Evolutionary conservation across 352 stramenopile species (phyloP), one percentile per base, ranked within the genome.

Genomic region (Globisporangium mamillatum): DNA sequence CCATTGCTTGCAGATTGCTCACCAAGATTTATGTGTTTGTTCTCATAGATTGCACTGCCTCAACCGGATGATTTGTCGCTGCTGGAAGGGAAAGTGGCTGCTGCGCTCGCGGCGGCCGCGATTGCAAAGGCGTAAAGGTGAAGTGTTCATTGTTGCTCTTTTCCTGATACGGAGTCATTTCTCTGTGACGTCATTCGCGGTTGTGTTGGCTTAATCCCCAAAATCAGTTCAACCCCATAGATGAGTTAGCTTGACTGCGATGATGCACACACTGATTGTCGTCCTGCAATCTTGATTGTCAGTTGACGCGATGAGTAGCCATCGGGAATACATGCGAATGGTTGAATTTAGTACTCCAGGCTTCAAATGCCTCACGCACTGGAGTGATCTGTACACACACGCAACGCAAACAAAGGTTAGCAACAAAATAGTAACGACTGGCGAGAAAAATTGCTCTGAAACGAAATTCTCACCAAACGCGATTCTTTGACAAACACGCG

Each of bases 401-500:
- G 54, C 36, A 44, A 44, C 12, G 16, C 36, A 64, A 63, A 29
- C 20, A 61, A n/a, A 61, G 3, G n/a, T 61, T n/a, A 61, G 29
- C 48, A 55, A 3, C 8, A 4, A 10, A 22, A 8, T 55, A 10
- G 8, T 18, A 16, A 18, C 8, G 4, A 3, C 5, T 22, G 16
- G 6, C n/a, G 44, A 50, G 44, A 6, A 22, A 22, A 24, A 53
- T 18, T 64, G 36, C n/a, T 41, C 7, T 20, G 16, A 16, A 29
- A 24, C 59, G 0, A 0, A 14, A 29, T 20, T 14, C 80, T 53
- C 80, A 91, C 84, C 76, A 93, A 34, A 27, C 52, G 58, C 18
- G 77, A 70, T 25, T 90, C 71, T 69, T 86, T 89, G 24, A 93
- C 85, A 58, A 91, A 95, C 3, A 95, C 63, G 1, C 87, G 85